Conservation (phyloP, 352 stramenopile species). For the Pythium graminicola region DNA sequence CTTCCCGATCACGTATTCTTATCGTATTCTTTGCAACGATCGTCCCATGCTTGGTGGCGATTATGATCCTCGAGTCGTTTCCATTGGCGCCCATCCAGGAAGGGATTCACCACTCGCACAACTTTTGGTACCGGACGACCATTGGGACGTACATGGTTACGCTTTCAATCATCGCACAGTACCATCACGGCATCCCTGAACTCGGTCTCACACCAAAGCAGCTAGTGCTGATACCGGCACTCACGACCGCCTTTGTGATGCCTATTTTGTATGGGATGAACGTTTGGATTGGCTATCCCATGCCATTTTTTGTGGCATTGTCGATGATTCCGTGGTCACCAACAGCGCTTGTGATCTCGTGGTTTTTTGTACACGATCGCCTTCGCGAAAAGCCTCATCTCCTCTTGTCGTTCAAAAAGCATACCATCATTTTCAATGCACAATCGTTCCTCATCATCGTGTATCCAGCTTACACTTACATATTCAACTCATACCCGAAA, state of each 20-base stretch:
- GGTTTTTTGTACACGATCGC: constrained; percentile 1
- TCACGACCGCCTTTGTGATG: background rate
- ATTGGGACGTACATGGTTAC: constrained; percentile 13
- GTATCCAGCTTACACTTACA: constrained; percentile 13
- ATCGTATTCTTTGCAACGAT: constrained; percentile 5
- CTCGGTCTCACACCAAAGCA: constrained; percentile 4
- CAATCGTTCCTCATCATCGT: constrained; percentile 14
- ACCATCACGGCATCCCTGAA: constrained; percentile 1
- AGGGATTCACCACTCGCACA: constrained; percentile 3
- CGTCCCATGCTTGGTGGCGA: constrained; percentile 6
- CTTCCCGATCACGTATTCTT: background rate
- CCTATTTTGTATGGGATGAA: constrained; percentile 4
- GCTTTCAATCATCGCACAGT: constrained; percentile 9
- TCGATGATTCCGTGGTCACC: constrained; percentile 15
- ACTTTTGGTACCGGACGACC: constrained; percentile 20
- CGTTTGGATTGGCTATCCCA: constrained; percentile 7
- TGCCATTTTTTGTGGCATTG: constrained; percentile 15
- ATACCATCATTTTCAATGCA: constrained; percentile 11
- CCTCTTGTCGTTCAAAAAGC: background rate
- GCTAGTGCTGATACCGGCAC: background rate
- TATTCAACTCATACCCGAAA: constrained; percentile 6
- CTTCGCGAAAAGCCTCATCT: background rate
- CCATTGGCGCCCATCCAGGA: constrained; percentile 1
- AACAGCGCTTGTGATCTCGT: background rate
- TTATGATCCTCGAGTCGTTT: constrained; percentile 9